A percentile compares a stretch with the other conserved stretches of the same genome.
These are phyloP conservation scores for Spencermartinsiella europaea DNA, from an alignment of 805 yeast species.

Conservation along the genomic window DNA sequence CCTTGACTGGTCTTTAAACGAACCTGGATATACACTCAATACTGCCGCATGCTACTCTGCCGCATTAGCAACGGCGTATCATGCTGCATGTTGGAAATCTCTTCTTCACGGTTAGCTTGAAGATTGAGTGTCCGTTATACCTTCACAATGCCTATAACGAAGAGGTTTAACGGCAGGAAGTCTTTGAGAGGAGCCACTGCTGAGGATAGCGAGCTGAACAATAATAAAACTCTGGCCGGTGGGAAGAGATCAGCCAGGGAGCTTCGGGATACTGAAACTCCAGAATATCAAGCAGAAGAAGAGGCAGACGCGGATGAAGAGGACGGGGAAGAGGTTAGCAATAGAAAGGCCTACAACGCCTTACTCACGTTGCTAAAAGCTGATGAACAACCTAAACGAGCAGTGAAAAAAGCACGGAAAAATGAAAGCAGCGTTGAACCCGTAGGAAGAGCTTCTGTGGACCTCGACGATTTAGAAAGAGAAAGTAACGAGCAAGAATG, in stretches of 20 bases:
- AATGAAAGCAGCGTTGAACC: background rate
- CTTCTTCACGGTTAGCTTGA: no score
- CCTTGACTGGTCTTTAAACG: no score
- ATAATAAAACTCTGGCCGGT: slow-evolving; percentile 1
- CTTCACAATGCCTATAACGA: background rate
- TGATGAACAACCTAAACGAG: slow-evolving; percentile 35
- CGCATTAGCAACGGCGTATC: no score
- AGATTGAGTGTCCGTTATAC: no score
- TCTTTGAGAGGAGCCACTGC: slow-evolving; percentile 8
- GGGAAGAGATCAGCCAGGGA: background rate
- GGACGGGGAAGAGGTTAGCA: slow-evolving; percentile 33
- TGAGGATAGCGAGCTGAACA: slow-evolving; percentile 3
- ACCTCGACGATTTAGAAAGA: slow-evolving; percentile 16
- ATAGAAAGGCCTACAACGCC: slow-evolving; percentile 50
- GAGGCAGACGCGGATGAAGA: slow-evolving; percentile 19
- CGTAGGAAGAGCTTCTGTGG: slow-evolving; percentile 26
- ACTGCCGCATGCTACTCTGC: no score
- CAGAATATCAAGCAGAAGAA: slow-evolving; percentile 15
- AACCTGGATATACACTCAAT: no score
- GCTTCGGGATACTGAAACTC: slow-evolving; percentile 4
- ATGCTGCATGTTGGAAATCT: no score
- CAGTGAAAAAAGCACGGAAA: slow-evolving; percentile 9
- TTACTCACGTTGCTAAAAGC: slow-evolving; percentile 54
- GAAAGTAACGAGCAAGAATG: slow-evolving; percentile 22
- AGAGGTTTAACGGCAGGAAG: slow-evolving; percentile 14